Evolutionary conservation across 2,329 filamentous ascomycete species (phyloP).

Genomic region (Talaromyces sp.): DNA sequence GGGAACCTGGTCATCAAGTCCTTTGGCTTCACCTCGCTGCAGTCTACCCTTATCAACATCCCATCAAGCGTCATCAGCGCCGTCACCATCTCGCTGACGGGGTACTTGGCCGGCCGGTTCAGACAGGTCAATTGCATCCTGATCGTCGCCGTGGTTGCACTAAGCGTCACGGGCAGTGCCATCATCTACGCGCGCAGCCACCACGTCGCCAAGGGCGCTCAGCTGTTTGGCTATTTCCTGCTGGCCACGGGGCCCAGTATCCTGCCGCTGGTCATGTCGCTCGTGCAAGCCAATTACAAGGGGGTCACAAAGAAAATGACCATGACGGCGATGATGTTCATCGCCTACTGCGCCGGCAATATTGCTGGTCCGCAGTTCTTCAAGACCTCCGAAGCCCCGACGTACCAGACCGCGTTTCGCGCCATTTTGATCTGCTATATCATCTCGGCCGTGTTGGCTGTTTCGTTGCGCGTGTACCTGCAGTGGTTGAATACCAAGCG

Average conservation of each 20-base stretch:
- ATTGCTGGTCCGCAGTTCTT: constrained; percentile 53
- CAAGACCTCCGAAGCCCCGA: constrained; percentile 42
- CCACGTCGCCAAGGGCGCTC: constrained; percentile 37
- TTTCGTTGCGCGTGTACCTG: constrained; percentile 52
- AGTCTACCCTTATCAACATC: constrained; percentile 55
- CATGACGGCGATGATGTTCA: constrained; percentile 46
- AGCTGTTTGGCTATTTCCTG: constrained; percentile 53
- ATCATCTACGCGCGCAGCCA: constrained; percentile 9
- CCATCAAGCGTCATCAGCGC: constrained; percentile 52
- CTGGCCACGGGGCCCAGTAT: constrained; percentile 47
- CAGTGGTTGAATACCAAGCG: constrained; percentile 48
- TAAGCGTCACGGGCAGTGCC: constrained; percentile 4
- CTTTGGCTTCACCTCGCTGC: constrained; percentile 44
- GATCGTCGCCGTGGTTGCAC: neutral
- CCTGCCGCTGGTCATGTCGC: constrained; percentile 46
- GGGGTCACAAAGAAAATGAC: constrained; percentile 53
- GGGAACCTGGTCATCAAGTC: constrained; percentile 44
- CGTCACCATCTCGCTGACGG: constrained; percentile 40
- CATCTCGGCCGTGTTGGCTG: constrained; percentile 46
- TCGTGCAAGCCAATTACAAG: constrained; percentile 38
- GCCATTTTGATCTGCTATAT: constrained; percentile 54
- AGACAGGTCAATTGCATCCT: neutral
- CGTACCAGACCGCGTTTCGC: constrained; percentile 33
- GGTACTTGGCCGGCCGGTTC: constrained; percentile 4
- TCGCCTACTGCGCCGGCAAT: constrained; percentile 50